Evolutionary conservation across 1,139 yeast species (phyloP), one percentile per base, ranked within the genome.

Genomic region (Taphrina deformans): DNA sequence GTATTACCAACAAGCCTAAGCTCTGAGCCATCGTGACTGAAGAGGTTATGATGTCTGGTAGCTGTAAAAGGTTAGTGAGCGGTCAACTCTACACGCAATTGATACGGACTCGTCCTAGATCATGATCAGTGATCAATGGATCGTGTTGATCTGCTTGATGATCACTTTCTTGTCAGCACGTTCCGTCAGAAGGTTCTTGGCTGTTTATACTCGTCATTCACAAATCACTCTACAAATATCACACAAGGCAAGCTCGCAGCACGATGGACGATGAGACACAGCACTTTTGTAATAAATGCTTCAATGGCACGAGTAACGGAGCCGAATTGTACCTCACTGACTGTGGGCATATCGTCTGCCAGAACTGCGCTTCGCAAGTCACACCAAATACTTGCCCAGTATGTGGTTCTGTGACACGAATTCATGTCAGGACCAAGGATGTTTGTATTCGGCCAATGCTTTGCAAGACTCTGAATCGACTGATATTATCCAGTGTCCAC

Each of bases 211-310:
- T n/a, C n/a, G n/a, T n/a, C n/a, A n/a, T n/a, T n/a, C n/a, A n/a
- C n/a, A n/a, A n/a, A n/a, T n/a, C n/a, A n/a, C n/a, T n/a, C n/a
- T n/a, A n/a, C n/a, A n/a, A n/a, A n/a, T n/a, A n/a, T n/a, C n/a
- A n/a, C n/a, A n/a, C n/a, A n/a, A n/a, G n/a, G n/a, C n/a, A n/a
- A n/a, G n/a, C n/a, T n/a, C n/a, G n/a, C n/a, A n/a, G 18, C 41
- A 14, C 18, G 18, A 38, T 38, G 41, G 41, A 38, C 18, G 1
- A 10, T 10, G 16, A n/a, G 10, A 7, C 41, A 18, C 18, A 38
- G 41, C n/a, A 31, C 55, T 51, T 51, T 29, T 51, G 55, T 27
- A 51, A 51, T 21, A 51, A 31, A 31, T 51, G 55, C 35, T 51
- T 51, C 55, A 26, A 33, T 27, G n/a, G 29, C 6, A 7, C 10